Percentiles rank a stretch among this genome's conserved stretches.
Conservation (phyloP, 2,329 filamentous ascomycete species). For the Aspergillus glaucus region DNA sequence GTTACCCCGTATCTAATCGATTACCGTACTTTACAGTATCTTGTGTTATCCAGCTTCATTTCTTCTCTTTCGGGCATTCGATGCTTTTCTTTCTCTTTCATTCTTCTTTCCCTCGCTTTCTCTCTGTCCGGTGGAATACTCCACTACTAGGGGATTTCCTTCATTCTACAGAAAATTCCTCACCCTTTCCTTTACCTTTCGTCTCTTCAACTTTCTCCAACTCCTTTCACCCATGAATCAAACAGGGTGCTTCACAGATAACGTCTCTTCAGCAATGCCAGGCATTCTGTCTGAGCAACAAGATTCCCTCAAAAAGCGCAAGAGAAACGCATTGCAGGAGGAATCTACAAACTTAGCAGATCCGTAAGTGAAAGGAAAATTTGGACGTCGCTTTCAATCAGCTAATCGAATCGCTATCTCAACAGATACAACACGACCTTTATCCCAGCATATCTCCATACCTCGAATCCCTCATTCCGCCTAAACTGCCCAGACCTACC, state of each 20-base stretch:
- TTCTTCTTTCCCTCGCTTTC: neutral
- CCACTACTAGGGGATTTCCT: too few relatives aligned
- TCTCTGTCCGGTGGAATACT: neutral
- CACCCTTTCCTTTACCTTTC: neutral
- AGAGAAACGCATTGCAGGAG: constrained; percentile 14
- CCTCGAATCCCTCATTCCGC: constrained; percentile 9
- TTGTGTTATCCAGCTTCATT: neutral
- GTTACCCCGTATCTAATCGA: neutral
- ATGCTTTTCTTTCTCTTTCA: neutral
- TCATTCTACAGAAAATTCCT: neutral
- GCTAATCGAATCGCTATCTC: neutral
- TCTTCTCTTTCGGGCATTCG: neutral
- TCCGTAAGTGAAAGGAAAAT: constrained; percentile 6
- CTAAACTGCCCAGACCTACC: constrained; percentile 7
- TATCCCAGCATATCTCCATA: constrained; percentile 11
- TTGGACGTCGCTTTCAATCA: too few relatives aligned
- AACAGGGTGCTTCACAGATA: constrained; percentile 1
- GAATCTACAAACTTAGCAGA: constrained; percentile 9
- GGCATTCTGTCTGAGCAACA: constrained; percentile 6
- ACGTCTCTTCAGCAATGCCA: constrained; percentile 6
- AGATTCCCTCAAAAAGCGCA: constrained; percentile 18
- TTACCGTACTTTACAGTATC: neutral
- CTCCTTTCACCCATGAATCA: constrained; percentile 2
- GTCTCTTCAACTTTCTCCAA: neutral
- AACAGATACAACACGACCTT: constrained; percentile 3